Conservation (phyloP, 345 rosid species). For the Sisymbrium irio region DNA sequence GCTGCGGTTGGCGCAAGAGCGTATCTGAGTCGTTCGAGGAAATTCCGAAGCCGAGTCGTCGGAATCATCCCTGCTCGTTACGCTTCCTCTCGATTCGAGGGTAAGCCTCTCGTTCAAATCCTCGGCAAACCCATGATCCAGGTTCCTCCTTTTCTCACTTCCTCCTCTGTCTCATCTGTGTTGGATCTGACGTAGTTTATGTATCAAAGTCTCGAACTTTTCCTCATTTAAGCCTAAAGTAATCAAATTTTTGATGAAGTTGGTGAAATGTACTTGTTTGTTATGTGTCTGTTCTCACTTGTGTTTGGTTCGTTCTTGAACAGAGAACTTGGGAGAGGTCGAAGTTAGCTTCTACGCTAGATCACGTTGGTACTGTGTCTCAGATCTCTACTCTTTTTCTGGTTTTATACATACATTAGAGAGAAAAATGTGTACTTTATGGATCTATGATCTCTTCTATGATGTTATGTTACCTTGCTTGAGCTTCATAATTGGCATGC, state of each 20-base stretch:
- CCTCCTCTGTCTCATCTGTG: not conserved
- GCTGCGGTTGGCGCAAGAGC: constrained; percentile 58
- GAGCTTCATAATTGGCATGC: not conserved
- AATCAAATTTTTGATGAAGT: not conserved
- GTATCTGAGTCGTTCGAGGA: constrained; percentile 54
- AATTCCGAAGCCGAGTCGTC: constrained; percentile 75
- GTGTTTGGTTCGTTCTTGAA: not conserved
- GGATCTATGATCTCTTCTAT: not conserved
- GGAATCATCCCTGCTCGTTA: constrained; percentile 96
- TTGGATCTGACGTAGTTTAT: not conserved
- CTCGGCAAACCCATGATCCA: constrained; percentile 99
- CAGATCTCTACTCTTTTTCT: not conserved
- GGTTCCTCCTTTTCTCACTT: constrained; percentile 41
- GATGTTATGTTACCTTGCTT: not conserved
- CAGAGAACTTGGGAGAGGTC: constrained; percentile 99
- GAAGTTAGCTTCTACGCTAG: constrained; percentile 78
- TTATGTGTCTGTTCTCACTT: not conserved
- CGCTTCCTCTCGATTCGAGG: constrained; percentile 87
- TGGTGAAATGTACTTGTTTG: not conserved
- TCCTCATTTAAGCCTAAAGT: not conserved
- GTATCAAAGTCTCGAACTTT: not conserved
- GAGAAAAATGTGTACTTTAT: not conserved
- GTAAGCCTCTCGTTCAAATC: constrained; percentile 84
- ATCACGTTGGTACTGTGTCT: constrained; percentile 62
- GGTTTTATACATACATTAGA: not conserved